Percentiles rank a stretch among this genome's conserved stretches.
Conservation (phyloP, 352 stramenopile species). For the Phytopythium oedochilum region DNA sequence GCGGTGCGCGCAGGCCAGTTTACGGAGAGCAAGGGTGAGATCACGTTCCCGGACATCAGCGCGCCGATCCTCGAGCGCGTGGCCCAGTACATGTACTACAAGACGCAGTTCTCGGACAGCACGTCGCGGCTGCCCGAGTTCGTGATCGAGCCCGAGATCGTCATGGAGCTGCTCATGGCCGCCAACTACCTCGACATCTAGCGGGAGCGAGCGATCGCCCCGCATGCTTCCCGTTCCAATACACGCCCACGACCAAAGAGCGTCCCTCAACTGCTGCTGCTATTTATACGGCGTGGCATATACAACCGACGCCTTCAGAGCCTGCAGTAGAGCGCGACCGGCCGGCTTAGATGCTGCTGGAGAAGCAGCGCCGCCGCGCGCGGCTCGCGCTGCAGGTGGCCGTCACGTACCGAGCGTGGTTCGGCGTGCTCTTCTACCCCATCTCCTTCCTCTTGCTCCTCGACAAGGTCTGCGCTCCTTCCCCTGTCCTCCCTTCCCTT, state of each 20-base stretch:
- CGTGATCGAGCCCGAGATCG: slow-evolving; percentile 96
- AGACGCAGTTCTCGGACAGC: slow-evolving; percentile 94
- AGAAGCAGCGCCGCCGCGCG: slow-evolving; percentile 29
- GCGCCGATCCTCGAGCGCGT: slow-evolving; percentile 96
- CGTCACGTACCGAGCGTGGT: slow-evolving; percentile 54
- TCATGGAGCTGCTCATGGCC: slow-evolving; percentile 96
- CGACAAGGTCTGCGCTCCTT: slow-evolving; percentile 39
- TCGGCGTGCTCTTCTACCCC: slow-evolving; percentile 54
- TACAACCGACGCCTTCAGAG: background rate
- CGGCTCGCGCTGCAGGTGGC: slow-evolving; percentile 49
- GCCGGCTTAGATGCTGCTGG: slow-evolving; percentile 18
- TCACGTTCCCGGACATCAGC: slow-evolving; percentile 96
- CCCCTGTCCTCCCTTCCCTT: background rate
- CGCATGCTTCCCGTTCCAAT: background rate
- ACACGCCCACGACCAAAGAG: background rate
- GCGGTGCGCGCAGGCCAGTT: slow-evolving; percentile 84
- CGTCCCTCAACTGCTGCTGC: background rate
- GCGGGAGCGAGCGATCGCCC: too few species aligned
- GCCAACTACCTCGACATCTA: slow-evolving; percentile 97
- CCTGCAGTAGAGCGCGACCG: too few species aligned
- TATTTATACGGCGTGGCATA: slow-evolving; percentile 2
- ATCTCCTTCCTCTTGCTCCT: slow-evolving; percentile 49
- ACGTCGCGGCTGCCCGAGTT: slow-evolving; percentile 96
- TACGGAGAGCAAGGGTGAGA: slow-evolving; percentile 92
- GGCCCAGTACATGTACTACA: slow-evolving; percentile 99